Evolutionary conservation across 2,329 filamentous ascomycete species (phyloP), one percentile per base, ranked within the genome.

Genomic region (Fusarium sp.): DNA sequence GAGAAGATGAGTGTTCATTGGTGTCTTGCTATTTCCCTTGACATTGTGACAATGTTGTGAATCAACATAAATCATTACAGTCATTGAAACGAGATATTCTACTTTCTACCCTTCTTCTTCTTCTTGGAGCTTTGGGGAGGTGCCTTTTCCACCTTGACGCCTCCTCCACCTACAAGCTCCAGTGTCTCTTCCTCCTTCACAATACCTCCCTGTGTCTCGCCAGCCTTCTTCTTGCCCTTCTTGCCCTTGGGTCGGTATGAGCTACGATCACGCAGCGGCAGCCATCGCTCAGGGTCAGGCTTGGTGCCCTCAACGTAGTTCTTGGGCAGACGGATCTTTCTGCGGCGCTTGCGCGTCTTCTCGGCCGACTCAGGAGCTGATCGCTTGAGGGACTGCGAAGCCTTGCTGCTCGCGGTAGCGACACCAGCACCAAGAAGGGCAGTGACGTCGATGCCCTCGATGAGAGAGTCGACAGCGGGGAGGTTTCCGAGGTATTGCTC

Each of bases 261-360:
- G 77, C 94, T 97, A 66, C 97, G 90, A 81, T 99, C 97, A 62
- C 93, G 91, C 79, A 98, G 87, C 14, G 97, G 96, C 69, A 99
- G 84, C 97, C 97, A 99, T 72, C 97, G 89, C 84, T 99, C 97
- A 0, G 95, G 92, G 82, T 99, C 97, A 37, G 94, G 90, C 74
- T 91, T 92, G 86, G 95, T 97, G 76, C 88, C 90, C 62, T 94
- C 89, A 68, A 95, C 94, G 79, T 90, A 94, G 78, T 92, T 89
- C 83, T 94, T 94, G 35, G 93, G 93, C 78, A 94, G 86, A 76
- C 90, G 90, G 66, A 86, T 89, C 80, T 88, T 86, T 78, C 88
- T 89, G 79, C 90, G 91, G 69, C 88, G 85, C 79, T 90, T 91
- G 38, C 85, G 83, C 10, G 85, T 70, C 72, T 87, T 87, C 22